phyloP scores from a whole-genome alignment of 2,329 filamentous ascomycete species.

The Zymoseptoria pseudotritici region DNA sequence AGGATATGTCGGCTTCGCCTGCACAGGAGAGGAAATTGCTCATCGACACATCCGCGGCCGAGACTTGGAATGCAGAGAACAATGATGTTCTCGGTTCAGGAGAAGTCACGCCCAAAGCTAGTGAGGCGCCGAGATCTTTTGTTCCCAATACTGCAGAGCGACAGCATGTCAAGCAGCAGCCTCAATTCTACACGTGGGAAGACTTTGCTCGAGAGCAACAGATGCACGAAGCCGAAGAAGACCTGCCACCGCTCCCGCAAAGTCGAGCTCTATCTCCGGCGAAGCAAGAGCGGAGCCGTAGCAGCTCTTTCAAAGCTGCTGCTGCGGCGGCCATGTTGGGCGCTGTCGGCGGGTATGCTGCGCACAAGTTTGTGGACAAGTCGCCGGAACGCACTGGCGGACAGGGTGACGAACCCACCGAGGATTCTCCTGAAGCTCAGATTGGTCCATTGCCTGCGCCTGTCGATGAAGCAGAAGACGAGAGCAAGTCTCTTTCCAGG shows the following conservation, averaged over 20 bases:
- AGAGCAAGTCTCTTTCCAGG: constrained; percentile 3
- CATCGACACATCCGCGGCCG: constrained; percentile 20
- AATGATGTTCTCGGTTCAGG: constrained; percentile 51
- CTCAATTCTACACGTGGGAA: constrained; percentile 34
- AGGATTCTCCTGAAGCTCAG: background rate
- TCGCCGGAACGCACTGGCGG: constrained; percentile 8
- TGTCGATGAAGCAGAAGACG: constrained; percentile 1
- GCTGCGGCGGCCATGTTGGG: constrained; percentile 25
- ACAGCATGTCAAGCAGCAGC: constrained; percentile 19
- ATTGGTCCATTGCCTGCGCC: constrained; percentile 9
- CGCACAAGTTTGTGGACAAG: constrained; percentile 8
- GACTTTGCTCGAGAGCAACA: constrained; percentile 29
- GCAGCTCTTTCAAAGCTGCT: constrained; percentile 9
- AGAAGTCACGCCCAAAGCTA: constrained; percentile 62
- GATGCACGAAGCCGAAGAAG: constrained; percentile 13
- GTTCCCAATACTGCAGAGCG: constrained; percentile 8
- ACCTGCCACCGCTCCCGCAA: constrained; percentile 1
- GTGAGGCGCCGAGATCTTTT: constrained; percentile 34
- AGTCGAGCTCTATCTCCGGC: constrained; percentile 11
- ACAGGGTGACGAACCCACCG: background rate
- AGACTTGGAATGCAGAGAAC: constrained; percentile 7
- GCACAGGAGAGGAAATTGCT: constrained; percentile 10
- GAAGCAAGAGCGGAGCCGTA: constrained; percentile 2
- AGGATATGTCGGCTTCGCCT: constrained; percentile 25
- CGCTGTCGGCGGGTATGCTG: constrained; percentile 21